Evolutionary conservation across 768 basidiomycete species (phyloP).

Genomic region (Boletus rubropictus): DNA sequence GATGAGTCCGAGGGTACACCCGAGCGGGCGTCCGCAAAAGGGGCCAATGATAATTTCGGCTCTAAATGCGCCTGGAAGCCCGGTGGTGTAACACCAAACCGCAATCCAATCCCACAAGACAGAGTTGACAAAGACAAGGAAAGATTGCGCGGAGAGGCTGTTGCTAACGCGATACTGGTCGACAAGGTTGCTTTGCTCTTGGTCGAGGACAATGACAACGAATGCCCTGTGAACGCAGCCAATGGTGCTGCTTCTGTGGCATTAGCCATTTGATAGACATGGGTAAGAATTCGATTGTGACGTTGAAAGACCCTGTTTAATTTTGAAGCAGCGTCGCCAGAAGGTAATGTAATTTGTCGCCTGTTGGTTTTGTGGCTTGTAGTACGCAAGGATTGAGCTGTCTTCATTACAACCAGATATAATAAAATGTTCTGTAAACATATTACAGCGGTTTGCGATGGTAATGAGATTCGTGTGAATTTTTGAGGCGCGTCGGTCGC

Average conservation of each 20-base stretch:
- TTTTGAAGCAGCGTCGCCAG: conserved; percentile 9
- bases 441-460: no score
- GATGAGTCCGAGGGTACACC: conserved; percentile 45
- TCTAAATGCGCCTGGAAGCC: conserved; percentile 29
- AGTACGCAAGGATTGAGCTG: conserved; percentile 18
- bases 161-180: conserved; percentile 33
- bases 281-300: conserved; percentile 10
- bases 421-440: conserved; percentile 35
- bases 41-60: conserved; percentile 35
- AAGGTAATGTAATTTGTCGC: conserved; percentile 22
- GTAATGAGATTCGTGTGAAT: no score
- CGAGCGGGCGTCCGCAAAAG: conserved; percentile 47
- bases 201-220: conserved; percentile 27
- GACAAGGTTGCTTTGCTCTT: conserved; percentile 35
- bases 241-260: conserved; percentile 16
- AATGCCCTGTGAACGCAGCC: conserved; percentile 6
- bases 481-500: no score
- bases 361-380: conserved; percentile 25
- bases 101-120: conserved; percentile 19
- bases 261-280: conserved; percentile 26
- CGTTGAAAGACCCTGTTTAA: conserved; percentile 2
- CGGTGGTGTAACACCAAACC: conserved; percentile 7
- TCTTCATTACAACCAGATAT: conserved; percentile 30
- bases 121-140: conserved; percentile 32
- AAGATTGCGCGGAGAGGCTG: conserved; percentile 31